These are phyloP conservation scores for Fonsecaea pedrosoi DNA, from an alignment of 2,329 filamentous ascomycete genomes.

Conservation along the genomic window DNA sequence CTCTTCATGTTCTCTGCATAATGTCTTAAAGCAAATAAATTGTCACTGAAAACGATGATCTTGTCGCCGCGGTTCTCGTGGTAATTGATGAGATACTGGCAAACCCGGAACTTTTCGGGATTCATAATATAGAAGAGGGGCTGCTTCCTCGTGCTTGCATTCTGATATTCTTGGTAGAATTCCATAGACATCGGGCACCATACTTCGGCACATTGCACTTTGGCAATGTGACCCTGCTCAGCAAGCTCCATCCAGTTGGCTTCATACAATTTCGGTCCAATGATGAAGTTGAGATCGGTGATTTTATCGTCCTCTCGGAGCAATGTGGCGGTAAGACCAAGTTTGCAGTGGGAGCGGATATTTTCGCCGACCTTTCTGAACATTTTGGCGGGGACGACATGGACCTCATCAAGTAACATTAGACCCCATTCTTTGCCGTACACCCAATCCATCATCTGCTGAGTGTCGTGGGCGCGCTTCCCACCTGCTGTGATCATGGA, in stretches of 20 bases:
- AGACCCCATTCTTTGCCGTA: slow-evolving; percentile 91
- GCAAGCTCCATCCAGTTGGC: slow-evolving; percentile 99
- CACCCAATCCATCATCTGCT: slow-evolving; percentile 98
- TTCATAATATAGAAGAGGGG: slow-evolving; percentile 93
- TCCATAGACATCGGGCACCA: slow-evolving; percentile 99
- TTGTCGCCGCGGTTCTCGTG: slow-evolving; percentile 95
- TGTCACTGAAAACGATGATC: slow-evolving; percentile 97
- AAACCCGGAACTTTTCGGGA: slow-evolving; percentile 93
- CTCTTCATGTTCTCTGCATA: slow-evolving; percentile 86
- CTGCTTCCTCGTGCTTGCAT: slow-evolving; percentile 70
- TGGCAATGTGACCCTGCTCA: slow-evolving; percentile 94
- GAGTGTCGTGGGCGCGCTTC: slow-evolving; percentile 85
- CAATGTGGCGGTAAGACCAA: slow-evolving; percentile 91
- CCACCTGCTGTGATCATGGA: slow-evolving; percentile 90
- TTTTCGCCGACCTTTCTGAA: slow-evolving; percentile 92
- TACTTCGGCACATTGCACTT: slow-evolving; percentile 96
- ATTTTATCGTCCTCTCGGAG: slow-evolving; percentile 98
- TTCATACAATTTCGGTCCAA: slow-evolving; percentile 96
- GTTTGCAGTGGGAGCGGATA: slow-evolving; percentile 93
- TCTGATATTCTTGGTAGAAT: slow-evolving; percentile 93
- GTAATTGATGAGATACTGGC: slow-evolving; percentile 97
- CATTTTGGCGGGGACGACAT: slow-evolving; percentile 95
- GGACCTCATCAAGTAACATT: slow-evolving; percentile 96
- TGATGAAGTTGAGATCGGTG: slow-evolving; percentile 93
- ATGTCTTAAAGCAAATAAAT: slow-evolving; percentile 86